Conservation (phyloP, 495 filamentous ascomycete species). For the Chaetomidium leptoderma region DNA sequence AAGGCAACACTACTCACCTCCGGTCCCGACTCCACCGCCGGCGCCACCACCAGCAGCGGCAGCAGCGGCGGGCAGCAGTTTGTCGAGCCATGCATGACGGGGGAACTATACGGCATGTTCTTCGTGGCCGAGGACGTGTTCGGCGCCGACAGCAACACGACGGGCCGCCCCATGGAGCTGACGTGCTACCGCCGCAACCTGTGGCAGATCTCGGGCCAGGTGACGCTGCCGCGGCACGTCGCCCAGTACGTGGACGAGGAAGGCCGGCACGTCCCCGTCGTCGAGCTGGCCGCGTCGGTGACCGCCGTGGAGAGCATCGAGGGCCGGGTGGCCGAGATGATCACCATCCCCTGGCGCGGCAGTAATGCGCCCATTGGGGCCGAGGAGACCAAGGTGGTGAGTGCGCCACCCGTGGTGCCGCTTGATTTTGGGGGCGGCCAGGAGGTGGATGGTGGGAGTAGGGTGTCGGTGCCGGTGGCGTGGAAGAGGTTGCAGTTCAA, state of each 20-base stretch:
- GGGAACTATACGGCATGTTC: conserved; percentile 92
- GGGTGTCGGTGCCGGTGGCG: conserved; percentile 71
- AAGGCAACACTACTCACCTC: conserved; percentile 57
- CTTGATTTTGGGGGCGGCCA: conserved; percentile 69
- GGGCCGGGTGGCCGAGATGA: conserved; percentile 82
- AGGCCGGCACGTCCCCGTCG: conserved; percentile 67
- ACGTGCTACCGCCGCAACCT: conserved; percentile 90
- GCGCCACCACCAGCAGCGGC: too few relatives aligned
- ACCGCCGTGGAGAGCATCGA: conserved; percentile 89
- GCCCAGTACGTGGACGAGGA: conserved; percentile 72
- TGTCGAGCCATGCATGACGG: conserved; percentile 62
- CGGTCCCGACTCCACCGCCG: too few relatives aligned
- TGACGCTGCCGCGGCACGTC: conserved; percentile 69
- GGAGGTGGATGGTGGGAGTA: conserved; percentile 59
- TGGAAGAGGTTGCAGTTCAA: conserved; percentile 94
- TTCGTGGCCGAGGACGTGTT: conserved; percentile 76
- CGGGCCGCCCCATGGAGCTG: conserved; percentile 64
- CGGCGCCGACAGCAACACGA: conserved; percentile 42
- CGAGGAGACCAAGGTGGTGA: conserved; percentile 47
- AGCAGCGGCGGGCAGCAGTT: conserved; percentile 25
- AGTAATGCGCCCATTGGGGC: conserved; percentile 53
- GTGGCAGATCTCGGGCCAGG: conserved; percentile 81
- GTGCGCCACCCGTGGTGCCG: conserved; percentile 54
- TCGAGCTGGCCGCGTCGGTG: conserved; percentile 72
- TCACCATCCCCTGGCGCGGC: conserved; percentile 90